A percentile compares a stretch with the other conserved stretches of the same genome.
These are phyloP conservation scores for Aspergillus wentii DNA, from an alignment of 495 filamentous ascomycete species.

Conservation along the genomic window DNA sequence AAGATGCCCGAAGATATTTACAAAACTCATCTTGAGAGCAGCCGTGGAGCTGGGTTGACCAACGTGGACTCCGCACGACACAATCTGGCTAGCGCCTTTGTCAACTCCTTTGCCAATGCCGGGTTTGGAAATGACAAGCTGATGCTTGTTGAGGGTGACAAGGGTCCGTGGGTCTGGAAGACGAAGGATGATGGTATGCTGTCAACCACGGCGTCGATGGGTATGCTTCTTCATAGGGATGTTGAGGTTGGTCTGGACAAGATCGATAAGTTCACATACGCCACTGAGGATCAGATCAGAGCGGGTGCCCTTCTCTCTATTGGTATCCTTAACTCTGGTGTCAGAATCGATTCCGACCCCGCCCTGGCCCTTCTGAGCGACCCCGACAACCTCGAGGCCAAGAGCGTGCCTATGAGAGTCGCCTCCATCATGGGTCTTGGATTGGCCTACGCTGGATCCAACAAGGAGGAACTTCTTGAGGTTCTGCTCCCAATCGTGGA, in stretches of 20 bases:
- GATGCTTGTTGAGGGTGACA: conserved; percentile 78
- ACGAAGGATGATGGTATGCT: conserved; percentile 98
- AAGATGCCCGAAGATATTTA: conserved; percentile 99
- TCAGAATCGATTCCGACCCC: conserved; percentile 79
- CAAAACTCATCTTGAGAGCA: conserved; percentile 97
- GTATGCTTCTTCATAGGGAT: conserved; percentile 87
- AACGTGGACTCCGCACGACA: conserved; percentile 93
- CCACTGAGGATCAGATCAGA: conserved; percentile 75
- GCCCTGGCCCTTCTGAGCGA: conserved; percentile 81
- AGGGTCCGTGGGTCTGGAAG: conserved; percentile 96
- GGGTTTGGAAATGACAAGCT: conserved; percentile 95
- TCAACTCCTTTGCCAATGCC: conserved; percentile 94
- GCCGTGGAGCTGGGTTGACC: conserved; percentile 81
- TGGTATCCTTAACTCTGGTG: conserved; percentile 90
- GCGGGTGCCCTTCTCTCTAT: conserved; percentile 86
- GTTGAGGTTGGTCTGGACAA: conserved; percentile 83
- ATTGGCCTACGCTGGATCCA: conserved; percentile 86
- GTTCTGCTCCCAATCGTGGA: conserved; percentile 79
- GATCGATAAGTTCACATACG: conserved; percentile 89
- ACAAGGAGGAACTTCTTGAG: conserved; percentile 77
- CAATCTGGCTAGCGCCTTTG: conserved; percentile 93
- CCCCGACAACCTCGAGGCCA: conserved; percentile 66
- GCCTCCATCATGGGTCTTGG: conserved; percentile 94
- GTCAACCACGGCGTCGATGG: conserved; percentile 88
- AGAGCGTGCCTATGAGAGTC: conserved; percentile 68